A percentile compares a stretch with the other conserved stretches of the same genome.
Evolutionary conservation across 2,329 filamentous ascomycete genomes (phyloP).

Genomic region (Fonsecaea pugnacius): DNA sequence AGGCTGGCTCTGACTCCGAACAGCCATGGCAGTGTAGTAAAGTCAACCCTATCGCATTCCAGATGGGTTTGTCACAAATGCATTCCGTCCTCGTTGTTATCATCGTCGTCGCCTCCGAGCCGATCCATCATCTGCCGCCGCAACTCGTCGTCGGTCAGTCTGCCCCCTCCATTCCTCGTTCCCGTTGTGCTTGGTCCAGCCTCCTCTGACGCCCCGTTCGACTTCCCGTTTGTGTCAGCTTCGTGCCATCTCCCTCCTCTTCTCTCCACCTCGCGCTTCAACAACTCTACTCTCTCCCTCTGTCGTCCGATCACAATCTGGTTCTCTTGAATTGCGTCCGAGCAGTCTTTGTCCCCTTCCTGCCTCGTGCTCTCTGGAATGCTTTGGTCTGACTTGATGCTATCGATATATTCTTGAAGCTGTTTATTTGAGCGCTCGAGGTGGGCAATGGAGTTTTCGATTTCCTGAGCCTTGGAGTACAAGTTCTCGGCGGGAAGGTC

Average conservation of each 20-base stretch:
- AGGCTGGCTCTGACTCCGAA: not conserved
- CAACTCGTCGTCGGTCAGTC: slow-evolving; percentile 50
- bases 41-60: not conserved
- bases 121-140: slow-evolving; percentile 44
- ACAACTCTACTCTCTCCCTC: slow-evolving; percentile 58
- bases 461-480: slow-evolving; percentile 64
- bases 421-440: slow-evolving; percentile 62
- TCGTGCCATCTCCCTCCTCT: slow-evolving; percentile 60
- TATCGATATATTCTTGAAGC: slow-evolving; percentile 56
- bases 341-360: slow-evolving; percentile 56
- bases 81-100: slow-evolving; percentile 46
- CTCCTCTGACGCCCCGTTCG: slow-evolving; percentile 22
- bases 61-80: slow-evolving; percentile 44
- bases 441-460: slow-evolving; percentile 64
- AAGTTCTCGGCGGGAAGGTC: slow-evolving; percentile 62
- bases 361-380: slow-evolving; percentile 39
- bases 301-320: slow-evolving; percentile 60
- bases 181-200: not conserved
- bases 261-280: slow-evolving; percentile 60
- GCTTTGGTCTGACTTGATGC: slow-evolving; percentile 33
- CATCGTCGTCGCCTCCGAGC: slow-evolving; percentile 40
- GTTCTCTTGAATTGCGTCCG: slow-evolving; percentile 64
- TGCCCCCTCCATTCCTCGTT: slow-evolving; percentile 37
- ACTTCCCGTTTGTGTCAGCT: slow-evolving; percentile 36
- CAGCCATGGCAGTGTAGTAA: no score